Evolutionary conservation across 352 stramenopile species (phyloP), one percentile per base, ranked within the genome.

Genomic region (Phytophthora constricta): DNA sequence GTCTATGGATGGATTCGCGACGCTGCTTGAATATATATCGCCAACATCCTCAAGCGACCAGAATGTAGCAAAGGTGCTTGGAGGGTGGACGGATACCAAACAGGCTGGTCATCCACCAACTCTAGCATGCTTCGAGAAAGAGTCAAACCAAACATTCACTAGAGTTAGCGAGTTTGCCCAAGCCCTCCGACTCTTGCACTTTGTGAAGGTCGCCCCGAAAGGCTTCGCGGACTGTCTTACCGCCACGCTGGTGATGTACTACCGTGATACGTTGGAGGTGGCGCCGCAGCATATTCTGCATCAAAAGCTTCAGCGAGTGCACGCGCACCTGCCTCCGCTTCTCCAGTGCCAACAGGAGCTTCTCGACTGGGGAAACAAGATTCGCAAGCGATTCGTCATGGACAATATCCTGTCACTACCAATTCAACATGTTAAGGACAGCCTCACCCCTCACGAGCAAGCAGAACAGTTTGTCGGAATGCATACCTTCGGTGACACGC

Each of bases 1-100:
- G 61, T 58, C 50, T 23, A 71, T 64, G 56, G 61, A 71, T 28
- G 61, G 67, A 0, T 75, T 68, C 39, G 45, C 41, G 2, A 71
- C 46, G 1, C 31, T 71, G 0, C 55, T 75, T 0, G 43, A 75
- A n/a, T 75, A 71, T 22, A 70, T 70, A 33, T 71, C 50, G 1
- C 51, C 61, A 3, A 65, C 67, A 1, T 50, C 62, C 0, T 26
- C 61, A 0, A 71, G 57, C 25, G 56, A 65, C n/a, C 56, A 68
- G 25, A 68, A 42, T 5, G 50, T 71, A 23, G 46, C 51, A 7
- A 71, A 75, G 19, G 51, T 67, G 0, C 45, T 74, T 16, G 42
- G 61, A 16, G 56, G 56, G 2, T 69, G 62, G 62, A 28, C 23
- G 1, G 46, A 65, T 34, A 55, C 45, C 10, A 49, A 62, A 26